These are phyloP conservation scores for Penicillium waksmanii DNA, from an alignment of 495 filamentous ascomycete species.

Conservation along the genomic window DNA sequence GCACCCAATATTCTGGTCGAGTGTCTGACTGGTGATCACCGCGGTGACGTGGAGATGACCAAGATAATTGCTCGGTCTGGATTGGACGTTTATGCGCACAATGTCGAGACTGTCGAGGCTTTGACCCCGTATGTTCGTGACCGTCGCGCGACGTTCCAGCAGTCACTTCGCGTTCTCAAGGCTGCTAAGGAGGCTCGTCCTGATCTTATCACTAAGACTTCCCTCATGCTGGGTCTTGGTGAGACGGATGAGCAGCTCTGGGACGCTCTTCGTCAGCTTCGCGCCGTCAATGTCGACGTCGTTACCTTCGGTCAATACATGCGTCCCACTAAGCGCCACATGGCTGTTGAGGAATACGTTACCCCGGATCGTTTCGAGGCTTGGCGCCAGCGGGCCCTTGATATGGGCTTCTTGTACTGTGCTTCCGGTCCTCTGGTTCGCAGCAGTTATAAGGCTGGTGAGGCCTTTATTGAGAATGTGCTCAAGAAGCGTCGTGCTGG, in stretches of 20 bases:
- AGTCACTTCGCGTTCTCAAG: conserved; percentile 78
- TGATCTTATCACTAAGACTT: conserved; percentile 92
- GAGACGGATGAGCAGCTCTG: conserved; percentile 90
- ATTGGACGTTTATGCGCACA: conserved; percentile 95
- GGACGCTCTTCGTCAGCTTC: conserved; percentile 78
- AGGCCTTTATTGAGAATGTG: conserved; percentile 98
- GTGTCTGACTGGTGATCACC: conserved; percentile 89
- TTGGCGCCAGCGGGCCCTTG: conserved; percentile 87
- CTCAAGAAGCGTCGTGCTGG: conserved; percentile 76
- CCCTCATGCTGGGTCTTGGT: conserved; percentile 92
- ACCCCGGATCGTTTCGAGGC: conserved; percentile 87
- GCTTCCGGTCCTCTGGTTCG: conserved; percentile 91
- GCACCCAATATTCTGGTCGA: conserved; percentile 86
- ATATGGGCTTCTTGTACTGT: conserved; percentile 96
- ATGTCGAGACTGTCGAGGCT: conserved; percentile 92
- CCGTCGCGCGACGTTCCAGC: conserved; percentile 85
- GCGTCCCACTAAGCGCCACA: conserved; percentile 96
- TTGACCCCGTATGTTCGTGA: conserved; percentile 89
- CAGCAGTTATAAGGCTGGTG: conserved; percentile 95
- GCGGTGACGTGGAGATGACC: conserved; percentile 82
- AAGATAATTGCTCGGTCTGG: conserved; percentile 80
- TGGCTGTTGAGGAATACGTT: conserved; percentile 93
- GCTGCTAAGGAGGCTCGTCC: conserved; percentile 77
- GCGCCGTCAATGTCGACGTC: conserved; percentile 81
- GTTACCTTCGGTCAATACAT: conserved; percentile 99